Conservation (phyloP, 225 moss, liverwort and hornwort species). For the Climacium dendroides region DNA sequence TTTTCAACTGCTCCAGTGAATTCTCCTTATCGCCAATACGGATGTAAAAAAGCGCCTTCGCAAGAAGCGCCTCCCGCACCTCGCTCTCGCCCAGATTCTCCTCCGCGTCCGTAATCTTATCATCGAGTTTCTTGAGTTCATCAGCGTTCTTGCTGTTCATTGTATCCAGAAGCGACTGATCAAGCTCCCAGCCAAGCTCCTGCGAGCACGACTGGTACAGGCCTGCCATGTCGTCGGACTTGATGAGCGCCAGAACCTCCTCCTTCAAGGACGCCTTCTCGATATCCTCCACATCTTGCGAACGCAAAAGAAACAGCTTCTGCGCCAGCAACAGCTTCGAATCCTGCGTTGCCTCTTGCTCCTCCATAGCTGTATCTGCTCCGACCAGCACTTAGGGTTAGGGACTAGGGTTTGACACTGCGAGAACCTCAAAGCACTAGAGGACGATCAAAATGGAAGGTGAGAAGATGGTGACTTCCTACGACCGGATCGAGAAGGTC, state of each 20-base stretch:
- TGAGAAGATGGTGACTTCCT: not conserved
- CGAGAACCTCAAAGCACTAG: not conserved
- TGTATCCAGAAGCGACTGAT: constrained; percentile 19
- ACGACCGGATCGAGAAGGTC: not conserved
- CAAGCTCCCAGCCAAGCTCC: constrained; percentile 80
- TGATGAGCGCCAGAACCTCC: constrained; percentile 43
- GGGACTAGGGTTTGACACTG: not conserved
- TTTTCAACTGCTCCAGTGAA: constrained; percentile 73
- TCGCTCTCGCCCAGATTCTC: constrained; percentile 99
- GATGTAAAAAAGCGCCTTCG: constrained; percentile 72
- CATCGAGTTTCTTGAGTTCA: constrained; percentile 59
- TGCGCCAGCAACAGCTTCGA: constrained; percentile 71
- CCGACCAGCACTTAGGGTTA: not conserved
- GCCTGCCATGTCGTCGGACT: constrained; percentile 72
- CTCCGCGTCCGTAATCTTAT: constrained; percentile 70
- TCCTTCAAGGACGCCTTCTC: constrained; percentile 68
- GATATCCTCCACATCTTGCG: constrained; percentile 58
- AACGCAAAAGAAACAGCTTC: constrained; percentile 75
- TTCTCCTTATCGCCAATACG: constrained; percentile 92
- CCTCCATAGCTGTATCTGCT: constrained; percentile 23
- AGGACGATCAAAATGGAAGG: not conserved
- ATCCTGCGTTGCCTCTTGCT: constrained; percentile 71
- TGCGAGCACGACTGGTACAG: constrained; percentile 62
- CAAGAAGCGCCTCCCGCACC: constrained; percentile 83
- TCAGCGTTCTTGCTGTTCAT: constrained; percentile 32